phyloP scores from a whole-genome alignment of 805 yeast species.

The Lachancea nothofagi region DNA sequence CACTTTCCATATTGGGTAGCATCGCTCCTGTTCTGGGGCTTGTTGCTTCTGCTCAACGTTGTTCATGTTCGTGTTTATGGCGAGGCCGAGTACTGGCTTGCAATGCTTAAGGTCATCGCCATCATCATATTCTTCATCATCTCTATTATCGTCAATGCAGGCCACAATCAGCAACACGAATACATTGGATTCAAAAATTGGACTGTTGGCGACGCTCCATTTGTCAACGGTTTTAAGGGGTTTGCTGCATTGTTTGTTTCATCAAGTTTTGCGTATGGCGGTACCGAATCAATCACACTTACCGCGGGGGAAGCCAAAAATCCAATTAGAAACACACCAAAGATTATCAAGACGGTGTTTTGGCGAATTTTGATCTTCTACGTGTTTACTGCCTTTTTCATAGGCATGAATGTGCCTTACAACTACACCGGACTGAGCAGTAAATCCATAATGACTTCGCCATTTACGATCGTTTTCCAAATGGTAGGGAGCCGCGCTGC shows the following conservation, averaged over 20 bases:
- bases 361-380: conserved; percentile 54
- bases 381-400: conserved; percentile 49
- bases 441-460: conserved; percentile 37
- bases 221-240: conserved; percentile 47
- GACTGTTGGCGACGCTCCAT: conserved; percentile 50
- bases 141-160: conserved; percentile 54
- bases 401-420: conserved; percentile 56
- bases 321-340: conserved; percentile 55
- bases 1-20: conserved; percentile 60
- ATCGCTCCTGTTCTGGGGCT: conserved; percentile 40
- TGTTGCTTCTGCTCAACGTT: conserved; percentile 40
- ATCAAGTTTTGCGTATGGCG: conserved; percentile 49
- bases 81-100: conserved; percentile 54
- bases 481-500: conserved; percentile 49
- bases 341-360: conserved; percentile 53
- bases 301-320: conserved; percentile 52
- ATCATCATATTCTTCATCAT: conserved; percentile 46
- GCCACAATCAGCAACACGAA: conserved; percentile 49
- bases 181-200: conserved; percentile 54
- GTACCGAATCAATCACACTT: conserved; percentile 44
- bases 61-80: conserved; percentile 53
- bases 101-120: conserved; percentile 48
- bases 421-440: conserved; percentile 42
- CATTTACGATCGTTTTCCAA: conserved; percentile 43
- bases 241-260: conserved; percentile 46